Evolutionary conservation across 2,329 filamentous ascomycete genomes (phyloP), one percentile per base, ranked within the genome.

Genomic region (Aspergillus caelatus): DNA sequence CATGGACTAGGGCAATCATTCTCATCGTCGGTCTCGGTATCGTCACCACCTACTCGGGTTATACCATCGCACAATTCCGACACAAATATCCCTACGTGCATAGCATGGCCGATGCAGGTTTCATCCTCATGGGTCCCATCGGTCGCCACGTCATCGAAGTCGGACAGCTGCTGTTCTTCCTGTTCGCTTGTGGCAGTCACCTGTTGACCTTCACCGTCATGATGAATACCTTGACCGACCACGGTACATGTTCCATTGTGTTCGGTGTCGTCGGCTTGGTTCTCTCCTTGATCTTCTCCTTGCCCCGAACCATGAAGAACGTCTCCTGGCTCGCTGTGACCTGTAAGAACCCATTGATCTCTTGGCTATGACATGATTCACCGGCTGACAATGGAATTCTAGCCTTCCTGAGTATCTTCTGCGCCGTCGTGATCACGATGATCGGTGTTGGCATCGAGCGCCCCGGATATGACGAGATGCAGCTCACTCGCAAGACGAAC

Each of bases 101-200:
- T 55, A 88, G 87, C 73, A 89, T 91, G 70, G 87, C 88, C 26
- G 89, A 92, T 70, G 89, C 87, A 10, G 89, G 88, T 1, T 79
- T 83, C 46, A 79, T 91, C 62, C 81, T 92, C 58, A 80, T 84
- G 67, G 90, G 90, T 19, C 78, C 77, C 10, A 79, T 86, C 46
- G 88, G 87, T 1, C 85, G 87, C 63, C 86, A 89, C 72, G 67
- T 92, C 28, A 82, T 90, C 50, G 88, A 87, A 26, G 77, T 81
- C 62, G 88, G 86, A 68, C 88, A 90, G 68, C 78, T 85, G 1
- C 76, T 91, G 28, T 87, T 91, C 75, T 81, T 91, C 39, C 80
- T 89, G 65, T 90, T 92, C 78, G 85, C 90, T 65, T 87, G 89
- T 75, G 89, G 85, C 32, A 89, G 88, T n/a, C 90, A 92, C 76